Base-by-base conservation (phyloP, 495 filamentous ascomycete species). In the Neurospora tetraspora region DNA sequence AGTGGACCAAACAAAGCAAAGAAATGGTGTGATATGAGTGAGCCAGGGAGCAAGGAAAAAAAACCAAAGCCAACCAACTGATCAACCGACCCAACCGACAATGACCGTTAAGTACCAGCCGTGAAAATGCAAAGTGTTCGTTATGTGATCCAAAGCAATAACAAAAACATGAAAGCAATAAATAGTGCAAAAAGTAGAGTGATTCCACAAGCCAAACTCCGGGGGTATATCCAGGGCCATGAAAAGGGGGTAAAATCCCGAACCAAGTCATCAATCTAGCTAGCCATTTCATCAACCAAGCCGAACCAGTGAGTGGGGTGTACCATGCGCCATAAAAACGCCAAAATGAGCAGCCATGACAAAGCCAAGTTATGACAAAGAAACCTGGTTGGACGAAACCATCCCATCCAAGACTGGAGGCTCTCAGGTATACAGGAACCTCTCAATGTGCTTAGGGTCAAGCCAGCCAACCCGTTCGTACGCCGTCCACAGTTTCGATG, bases 391-490 rank as follows among this genome's bases (percentile, higher is more conserved):
- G 73, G 68, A 70, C 69, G 11, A 70, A 74, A 47, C 73, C 72
- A 72, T 40, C 68, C 31, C 38, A 16, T 47, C 69, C 40, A 6
- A 7, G 70, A 39, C 12, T 31, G 16, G 34, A 34, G 16, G n/a
- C 61, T 14, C 20, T 31, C n/a, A 61, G 11, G 5, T 72, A 79
- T 83, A 65, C 70, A 89, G 73, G 77, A 85, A 88, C 61, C 86
- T 74, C 71, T 81, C 77, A 75, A 94, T 90, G 82, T 85, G 88
- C 59, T 88, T 80, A 14, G 84, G 82, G 39, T 92, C 86, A 76
- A 98, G 91, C 93, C 94, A 97, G 71, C 93, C 93, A 69, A 97
- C 92, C 69, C 90, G 90, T 27, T 98, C 92, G 78, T 92, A 99
- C 37, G 93, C 94, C 53, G 90, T 90, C 94, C 94, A 97, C 70